Evolutionary conservation across 2,329 filamentous ascomycete genomes (phyloP), one percentile per base, ranked within the genome.

Genomic region (Botrytis galanthina): DNA sequence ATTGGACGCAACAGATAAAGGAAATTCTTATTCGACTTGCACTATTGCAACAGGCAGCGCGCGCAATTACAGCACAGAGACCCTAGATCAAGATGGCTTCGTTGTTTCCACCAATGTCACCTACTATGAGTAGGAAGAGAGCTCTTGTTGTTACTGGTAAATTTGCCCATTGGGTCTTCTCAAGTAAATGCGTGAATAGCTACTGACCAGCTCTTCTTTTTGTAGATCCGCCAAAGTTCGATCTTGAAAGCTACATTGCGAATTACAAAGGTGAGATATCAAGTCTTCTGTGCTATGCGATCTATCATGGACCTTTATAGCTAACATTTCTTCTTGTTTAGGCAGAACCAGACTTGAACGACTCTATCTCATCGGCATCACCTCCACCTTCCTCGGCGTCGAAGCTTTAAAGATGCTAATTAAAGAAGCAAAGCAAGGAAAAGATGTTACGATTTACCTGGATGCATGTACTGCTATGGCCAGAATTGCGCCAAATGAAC

Each of bases 161-260:
- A 67, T 64, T 62, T 5, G 14, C 29, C 37, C 26, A 62, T n/a
- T 54, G 9, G 9, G 26, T 8, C 37, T 32, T 32, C n/a, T 44
- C 4, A 22, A 66, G 48, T 14, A 48, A 29, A 8, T 61, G 16
- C n/a, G 1, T 37, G 46, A 20, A 42, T 70, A 51, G 51, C 42
- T 67, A 75, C 70, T 72, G 42, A 76, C 63, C 57, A 46, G 54
- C 10, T 29, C 48, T 39, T 54, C 22, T 60, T 20, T 48, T 62
- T 26, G 32, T 63, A 80, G 79, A 79, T 44, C 77, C 88, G 10
- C 95, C 95, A 16, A 97, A 95, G 81, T 91, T 98, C 78, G 96
- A 98, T 79, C 88, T 99, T 60, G 94, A 98, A 75, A 89, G 92
- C 54, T 98, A 98, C 82, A 92, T 97, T 68, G 87, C 91, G 77